phyloP scores from a whole-genome alignment of 331 rosid species.

The Dryas integrifolia region DNA sequence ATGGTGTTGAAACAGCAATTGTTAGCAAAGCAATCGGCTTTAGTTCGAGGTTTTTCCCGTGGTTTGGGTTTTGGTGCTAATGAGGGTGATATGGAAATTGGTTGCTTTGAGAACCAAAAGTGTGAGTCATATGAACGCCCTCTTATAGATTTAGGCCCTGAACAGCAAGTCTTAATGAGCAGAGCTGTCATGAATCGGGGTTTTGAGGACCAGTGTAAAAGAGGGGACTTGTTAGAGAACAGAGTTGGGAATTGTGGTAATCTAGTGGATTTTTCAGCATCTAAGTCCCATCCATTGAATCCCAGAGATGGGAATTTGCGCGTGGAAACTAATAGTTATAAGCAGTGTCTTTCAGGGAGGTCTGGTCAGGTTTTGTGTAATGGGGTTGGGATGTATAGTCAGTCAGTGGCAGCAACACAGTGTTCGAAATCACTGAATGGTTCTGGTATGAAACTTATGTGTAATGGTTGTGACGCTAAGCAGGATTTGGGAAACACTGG shows the following conservation, averaged over 20 bases:
- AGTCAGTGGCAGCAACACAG: not conserved
- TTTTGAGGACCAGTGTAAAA: not conserved
- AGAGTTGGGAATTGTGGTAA: not conserved
- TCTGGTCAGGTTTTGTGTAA: slow-evolving; percentile 6
- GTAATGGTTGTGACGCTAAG: not conserved
- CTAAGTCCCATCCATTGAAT: slow-evolving; percentile 19
- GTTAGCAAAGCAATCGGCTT: slow-evolving; percentile 22
- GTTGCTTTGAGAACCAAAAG: slow-evolving; percentile 6
- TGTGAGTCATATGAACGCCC: not conserved
- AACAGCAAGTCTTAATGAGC: not conserved
- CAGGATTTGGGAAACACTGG: not conserved
- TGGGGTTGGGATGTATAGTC: slow-evolving; percentile 11
- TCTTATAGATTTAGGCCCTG: slow-evolving; percentile 9
- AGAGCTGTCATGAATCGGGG: not conserved
- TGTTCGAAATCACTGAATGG: not conserved
- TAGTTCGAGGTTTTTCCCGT: not conserved
- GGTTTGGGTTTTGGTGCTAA: not conserved
- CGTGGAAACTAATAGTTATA: slow-evolving; percentile 7
- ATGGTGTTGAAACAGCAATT: slow-evolving; percentile 20
- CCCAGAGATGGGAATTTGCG: slow-evolving; percentile 24
- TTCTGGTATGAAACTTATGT: not conserved
- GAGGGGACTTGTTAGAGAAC: not conserved
- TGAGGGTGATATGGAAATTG: slow-evolving; percentile 11
- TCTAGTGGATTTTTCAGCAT: slow-evolving; percentile 1
- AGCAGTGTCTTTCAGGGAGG: not conserved